Percentiles rank a stretch among this genome's conserved stretches.
Conservation (phyloP, 441 rosid species). For the Francoa sonchifolia region DNA sequence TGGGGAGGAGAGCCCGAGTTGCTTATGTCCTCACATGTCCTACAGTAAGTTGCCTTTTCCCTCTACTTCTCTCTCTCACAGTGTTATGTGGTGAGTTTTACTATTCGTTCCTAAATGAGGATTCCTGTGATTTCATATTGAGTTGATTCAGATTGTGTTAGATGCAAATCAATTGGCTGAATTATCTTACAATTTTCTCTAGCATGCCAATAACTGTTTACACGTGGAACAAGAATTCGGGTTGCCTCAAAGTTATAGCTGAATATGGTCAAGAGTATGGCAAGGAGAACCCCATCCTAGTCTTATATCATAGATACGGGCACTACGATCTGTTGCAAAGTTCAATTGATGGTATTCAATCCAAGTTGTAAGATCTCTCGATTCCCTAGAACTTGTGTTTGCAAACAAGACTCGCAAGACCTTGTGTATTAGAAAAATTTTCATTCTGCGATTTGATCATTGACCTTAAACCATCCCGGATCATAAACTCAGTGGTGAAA, state of each 20-base stretch:
- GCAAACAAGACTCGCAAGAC: background rate
- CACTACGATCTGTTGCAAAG: conserved; percentile 43
- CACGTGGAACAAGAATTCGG: conserved; percentile 32
- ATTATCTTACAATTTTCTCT: background rate
- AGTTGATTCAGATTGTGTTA: background rate
- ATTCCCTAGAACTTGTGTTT: conserved; percentile 3
- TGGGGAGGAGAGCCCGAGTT: conserved; percentile 84
- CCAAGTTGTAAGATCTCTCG: conserved; percentile 31
- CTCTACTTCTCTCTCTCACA: background rate
- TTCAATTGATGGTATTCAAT: conserved; percentile 12
- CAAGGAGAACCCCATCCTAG: conserved; percentile 36
- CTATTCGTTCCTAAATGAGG: background rate
- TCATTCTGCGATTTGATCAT: too few relatives aligned
- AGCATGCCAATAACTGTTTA: conserved; percentile 49
- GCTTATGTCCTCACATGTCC: conserved; percentile 64
- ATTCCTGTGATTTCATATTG: background rate
- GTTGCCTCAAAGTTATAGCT: conserved; percentile 35
- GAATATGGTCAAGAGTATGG: conserved; percentile 63
- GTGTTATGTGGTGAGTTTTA: too few relatives aligned
- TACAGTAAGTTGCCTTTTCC: conserved; percentile 22
- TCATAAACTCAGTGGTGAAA: too few relatives aligned
- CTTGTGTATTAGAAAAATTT: background rate
- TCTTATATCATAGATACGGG: conserved; percentile 52
- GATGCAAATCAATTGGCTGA: background rate
- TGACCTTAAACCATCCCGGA: too few relatives aligned